Evolutionary conservation across 169 alveolate genomes (phyloP), one percentile per base, ranked within the genome.

Genomic region (Plasmodium vinckei): DNA sequence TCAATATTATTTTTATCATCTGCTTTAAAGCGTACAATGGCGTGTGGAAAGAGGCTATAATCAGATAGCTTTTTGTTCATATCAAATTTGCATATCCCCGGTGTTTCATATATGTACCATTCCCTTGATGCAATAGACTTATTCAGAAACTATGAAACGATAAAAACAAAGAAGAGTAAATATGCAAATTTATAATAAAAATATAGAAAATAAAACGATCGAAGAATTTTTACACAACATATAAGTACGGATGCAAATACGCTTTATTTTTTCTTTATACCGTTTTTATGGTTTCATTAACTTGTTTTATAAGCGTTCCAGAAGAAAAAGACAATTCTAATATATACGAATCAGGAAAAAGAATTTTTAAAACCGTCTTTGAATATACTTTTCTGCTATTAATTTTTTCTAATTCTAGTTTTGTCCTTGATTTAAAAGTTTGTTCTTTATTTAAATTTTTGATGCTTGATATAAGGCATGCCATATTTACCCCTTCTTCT

Each of bases 51-150:
- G n/a, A 77, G 61, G 57, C 53, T 77, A 56, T 68, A 77, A 63
- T 63, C 73, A 25, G 56, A 77, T 9, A 77, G 75, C 27, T 60
- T 77, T 77, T 77, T 77, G 12, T 77, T 57, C 21, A 75, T 73
- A 46, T 77, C 88, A 64, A 77, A 77, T 77, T 77, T 77, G 10
- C 77, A 23, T 63, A 77, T 77, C 23, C 88, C 88, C 15, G 88
- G 88, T 15, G 88, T 77, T 77, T 77, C 88, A 77, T 77, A 77
- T 42, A 77, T 63, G 59, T 25, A 77, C 88, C 88, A 77, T 9
- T 57, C 63, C 59, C 65, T 53, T 13, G 77, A 39, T 23, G 60
- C 51, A 21, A 77, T 46, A 2, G 88, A 63, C 4, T 65, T 27
- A 17, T 64, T 61, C 19, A 77, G 68, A 69, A 77, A 77, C 88